Evolutionary conservation across 768 basidiomycete species (phyloP).

Genomic region (Psilocybe cyanescens): DNA sequence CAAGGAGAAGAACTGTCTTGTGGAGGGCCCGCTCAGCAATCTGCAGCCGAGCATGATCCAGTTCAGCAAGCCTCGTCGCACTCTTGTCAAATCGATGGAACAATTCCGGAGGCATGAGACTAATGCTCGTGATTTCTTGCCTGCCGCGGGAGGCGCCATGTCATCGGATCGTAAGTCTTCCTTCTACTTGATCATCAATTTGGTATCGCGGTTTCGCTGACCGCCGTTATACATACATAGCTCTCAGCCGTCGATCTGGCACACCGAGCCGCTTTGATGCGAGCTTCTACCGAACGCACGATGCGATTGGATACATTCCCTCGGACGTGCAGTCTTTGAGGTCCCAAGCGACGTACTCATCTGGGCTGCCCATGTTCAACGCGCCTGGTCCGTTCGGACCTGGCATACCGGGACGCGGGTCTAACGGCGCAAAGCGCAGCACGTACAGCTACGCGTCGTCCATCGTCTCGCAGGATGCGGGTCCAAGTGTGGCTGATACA

Average conservation of each 20-base stretch:
- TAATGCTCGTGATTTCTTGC: slow-evolving; percentile 78
- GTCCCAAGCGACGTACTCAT: slow-evolving; percentile 95
- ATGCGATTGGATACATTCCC: slow-evolving; percentile 91
- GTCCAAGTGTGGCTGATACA: slow-evolving; percentile 59
- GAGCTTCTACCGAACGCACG: slow-evolving; percentile 94
- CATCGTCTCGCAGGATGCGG: slow-evolving; percentile 90
- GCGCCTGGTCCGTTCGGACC: slow-evolving; percentile 67
- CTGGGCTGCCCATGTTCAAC: slow-evolving; percentile 86
- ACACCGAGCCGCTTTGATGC: slow-evolving; percentile 95
- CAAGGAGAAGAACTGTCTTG: slow-evolving; percentile 93
- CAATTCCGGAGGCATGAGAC: slow-evolving; percentile 94
- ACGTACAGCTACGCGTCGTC: slow-evolving; percentile 87
- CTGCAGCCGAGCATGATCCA: slow-evolving; percentile 99
- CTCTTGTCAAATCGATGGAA: slow-evolving; percentile 88
- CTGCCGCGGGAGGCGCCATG: slow-evolving; percentile 43
- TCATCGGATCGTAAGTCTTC: slow-evolving; percentile 53
- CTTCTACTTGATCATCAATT: not conserved
- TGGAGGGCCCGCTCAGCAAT: slow-evolving; percentile 96
- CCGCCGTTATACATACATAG: slow-evolving; percentile 15
- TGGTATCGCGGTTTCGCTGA: slow-evolving; percentile 1
- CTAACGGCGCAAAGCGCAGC: slow-evolving; percentile 73
- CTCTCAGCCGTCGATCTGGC: slow-evolving; percentile 71
- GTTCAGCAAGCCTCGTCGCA: slow-evolving; percentile 95
- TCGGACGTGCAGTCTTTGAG: slow-evolving; percentile 95
- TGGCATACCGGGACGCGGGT: slow-evolving; percentile 57